Conservation (phyloP, 2,329 filamentous ascomycete species). For the Diplodia seriata region DNA sequence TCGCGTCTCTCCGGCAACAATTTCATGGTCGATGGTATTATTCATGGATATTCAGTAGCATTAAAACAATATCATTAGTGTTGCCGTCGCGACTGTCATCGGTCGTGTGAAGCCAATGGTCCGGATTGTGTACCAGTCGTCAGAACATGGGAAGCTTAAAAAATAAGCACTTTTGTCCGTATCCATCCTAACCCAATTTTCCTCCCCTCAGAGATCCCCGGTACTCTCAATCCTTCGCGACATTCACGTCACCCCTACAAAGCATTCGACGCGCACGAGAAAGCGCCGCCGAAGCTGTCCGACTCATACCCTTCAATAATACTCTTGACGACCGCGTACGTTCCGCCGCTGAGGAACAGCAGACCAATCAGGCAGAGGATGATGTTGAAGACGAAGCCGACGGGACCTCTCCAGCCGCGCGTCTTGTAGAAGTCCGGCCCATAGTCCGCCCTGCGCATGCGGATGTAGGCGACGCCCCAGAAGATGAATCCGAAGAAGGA, state of each 20-base stretch:
- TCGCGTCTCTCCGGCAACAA: background rate
- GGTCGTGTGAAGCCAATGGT: slow-evolving; percentile 3
- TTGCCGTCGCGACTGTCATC: slow-evolving; percentile 1
- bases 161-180: background rate
- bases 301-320: slow-evolving; percentile 75
- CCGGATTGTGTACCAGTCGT: background rate
- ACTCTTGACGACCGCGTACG: slow-evolving; percentile 74
- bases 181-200: background rate
- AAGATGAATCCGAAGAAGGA: slow-evolving; percentile 96
- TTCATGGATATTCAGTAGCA: slow-evolving; percentile 4
- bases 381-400: slow-evolving; percentile 72
- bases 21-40: background rate
- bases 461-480: slow-evolving; percentile 82
- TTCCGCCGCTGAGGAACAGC: slow-evolving; percentile 83
- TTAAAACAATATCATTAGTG: slow-evolving; percentile 15
- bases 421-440: slow-evolving; percentile 60
- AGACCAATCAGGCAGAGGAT: slow-evolving; percentile 75
- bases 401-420: slow-evolving; percentile 59
- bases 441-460: slow-evolving; percentile 73
- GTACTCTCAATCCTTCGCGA: too few species aligned
- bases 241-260: slow-evolving; percentile 49
- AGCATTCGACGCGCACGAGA: slow-evolving; percentile 75
- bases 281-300: slow-evolving; percentile 72
- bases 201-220: background rate
- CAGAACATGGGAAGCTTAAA: background rate